Evolutionary conservation across 2,329 filamentous ascomycete genomes (phyloP), one percentile per base, ranked within the genome.

Genomic region (Fusarium beomiforme): DNA sequence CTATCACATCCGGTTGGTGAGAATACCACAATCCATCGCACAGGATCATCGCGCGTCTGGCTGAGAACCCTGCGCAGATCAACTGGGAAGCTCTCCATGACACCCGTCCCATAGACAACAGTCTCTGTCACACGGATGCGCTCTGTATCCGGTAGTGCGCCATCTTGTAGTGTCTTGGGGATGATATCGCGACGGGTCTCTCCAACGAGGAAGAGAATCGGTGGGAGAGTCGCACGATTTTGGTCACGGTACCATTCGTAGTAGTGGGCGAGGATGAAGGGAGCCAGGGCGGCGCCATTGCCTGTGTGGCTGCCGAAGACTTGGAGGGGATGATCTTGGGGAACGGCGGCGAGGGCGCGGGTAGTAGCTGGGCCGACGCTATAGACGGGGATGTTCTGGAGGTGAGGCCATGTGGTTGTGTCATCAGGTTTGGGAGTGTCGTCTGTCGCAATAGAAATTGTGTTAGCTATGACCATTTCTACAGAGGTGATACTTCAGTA

Each of bases 131-230:
- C 92, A 11, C 80, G 81, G 24, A 96, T 92, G 51, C 88, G 84
- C 56, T 81, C 80, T 17, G 83, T 77, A 0, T 78, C 70, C 0
- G 86, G 80, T 12, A 94, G 81, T 1, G 78, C 74, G 0, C 83
- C 77, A 41, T 88, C 86, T 85, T 90, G 92, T 39, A 98, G 83
- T 3, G 89, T 93, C 74, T 88, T 93, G 3, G 96, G 95, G 70
- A 99, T 97, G 71, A 97, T 90, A 79, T 98, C 96, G 46, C 96
- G 85, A 59, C 94, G 88, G 78, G 95, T 93, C 78, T 98, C 95
- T 23, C 96, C 96, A 1, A 97, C 94, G 17, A 97, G 87, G 79
- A 98, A 99, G 2, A 98, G 83, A 8, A 98, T 80, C 0, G 92
- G 87, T 1, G 89, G 90, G 74, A 89, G 89, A 17, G 72, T 75